A percentile compares a stretch with the other conserved stretches of the same genome.
phyloP scores from a whole-genome alignment of 202 grass and related monocot species.

The Panicum virgatum region DNA sequence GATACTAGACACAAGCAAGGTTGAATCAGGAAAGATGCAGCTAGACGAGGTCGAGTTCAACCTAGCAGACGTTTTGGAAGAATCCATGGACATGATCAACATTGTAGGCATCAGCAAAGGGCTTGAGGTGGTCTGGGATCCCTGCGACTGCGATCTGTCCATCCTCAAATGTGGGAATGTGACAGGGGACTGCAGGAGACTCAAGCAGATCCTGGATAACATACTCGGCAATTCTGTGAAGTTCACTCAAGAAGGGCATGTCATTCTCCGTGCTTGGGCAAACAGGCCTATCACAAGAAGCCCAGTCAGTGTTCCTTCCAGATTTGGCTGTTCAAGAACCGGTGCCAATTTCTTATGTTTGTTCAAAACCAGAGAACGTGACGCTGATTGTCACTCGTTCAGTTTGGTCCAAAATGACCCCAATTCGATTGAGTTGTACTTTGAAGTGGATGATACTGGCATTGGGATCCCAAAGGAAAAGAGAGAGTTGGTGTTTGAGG shows the following conservation, averaged over 20 bases:
- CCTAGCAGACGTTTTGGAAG: constrained; percentile 55
- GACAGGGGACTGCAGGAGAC: constrained; percentile 49
- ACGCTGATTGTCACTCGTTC: not conserved
- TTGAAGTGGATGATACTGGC: constrained; percentile 79
- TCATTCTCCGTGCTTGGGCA: constrained; percentile 68
- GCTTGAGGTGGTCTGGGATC: constrained; percentile 75
- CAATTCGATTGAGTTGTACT: constrained; percentile 50
- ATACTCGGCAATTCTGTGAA: constrained; percentile 74
- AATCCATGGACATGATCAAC: constrained; percentile 61
- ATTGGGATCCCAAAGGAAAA: constrained; percentile 69
- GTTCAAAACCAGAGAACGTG: constrained; percentile 5
- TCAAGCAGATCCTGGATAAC: constrained; percentile 78
- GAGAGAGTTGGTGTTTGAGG: constrained; percentile 64
- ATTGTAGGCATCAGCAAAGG: constrained; percentile 50
- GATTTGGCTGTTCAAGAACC: not conserved
- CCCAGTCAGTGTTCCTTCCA: constrained; percentile 15
- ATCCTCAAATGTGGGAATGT: constrained; percentile 40
- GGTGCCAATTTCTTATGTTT: constrained; percentile 14
- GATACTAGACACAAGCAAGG: constrained; percentile 68
- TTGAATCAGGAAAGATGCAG: constrained; percentile 79
- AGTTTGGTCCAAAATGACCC: constrained; percentile 31
- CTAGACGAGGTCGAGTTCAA: constrained; percentile 65
- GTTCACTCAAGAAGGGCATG: constrained; percentile 57
- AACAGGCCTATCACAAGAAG: constrained; percentile 39
- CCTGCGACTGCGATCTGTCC: constrained; percentile 71